Evolutionary conservation across 202 grass and related monocot species (phyloP), one percentile per base, ranked within the genome.

Genomic region (Bolboschoenoplectus hybrid): DNA sequence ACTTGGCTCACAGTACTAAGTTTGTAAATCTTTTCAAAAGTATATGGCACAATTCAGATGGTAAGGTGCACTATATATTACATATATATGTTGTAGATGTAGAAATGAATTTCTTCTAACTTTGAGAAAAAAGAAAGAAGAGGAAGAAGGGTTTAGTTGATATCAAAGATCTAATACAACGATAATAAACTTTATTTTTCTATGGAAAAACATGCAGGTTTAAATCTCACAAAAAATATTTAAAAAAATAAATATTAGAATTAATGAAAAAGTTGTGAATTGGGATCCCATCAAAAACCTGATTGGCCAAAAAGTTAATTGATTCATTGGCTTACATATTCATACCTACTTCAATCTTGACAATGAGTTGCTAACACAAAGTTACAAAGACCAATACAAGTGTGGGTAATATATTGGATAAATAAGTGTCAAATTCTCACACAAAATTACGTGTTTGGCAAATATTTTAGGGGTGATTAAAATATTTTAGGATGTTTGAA

Each of bases 231-330:
- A 26, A 26, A 26, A 26, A 26, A 26, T 26, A 26, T 26, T 26
- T 26, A 26, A 26, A 26, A 26, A 26, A 26, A 26, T 26, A 26
- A 26, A 26, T 26, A 26, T 26, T 0, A 26, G 12, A 41, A 35
- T 72, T 47, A 1, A 72, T 47, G 68, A 44, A 47, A 43, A 70
- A 72, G 17, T 72, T 72, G 68, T 41, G 43, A 72, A 72, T 45
- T 72, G 16, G 68, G 7, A 26, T 72, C 41, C 35, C 1, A 47
- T 47, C 17, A 46, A 46, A 19, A 73, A 73, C 2, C 44, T 72
- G 68, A 71, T 16, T 46, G 7, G 35, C 0, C 3, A 46, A 19
- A 71, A 71, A 46, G 14, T n/a, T 44, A 19, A 71, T 19, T 46
- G 68, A 46, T 72, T 72, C 8, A 7, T 6, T 10, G 19, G 47